Base-by-base conservation (phyloP, 2,329 filamentous ascomycete species). In the Calonectria hongkongensis region DNA sequence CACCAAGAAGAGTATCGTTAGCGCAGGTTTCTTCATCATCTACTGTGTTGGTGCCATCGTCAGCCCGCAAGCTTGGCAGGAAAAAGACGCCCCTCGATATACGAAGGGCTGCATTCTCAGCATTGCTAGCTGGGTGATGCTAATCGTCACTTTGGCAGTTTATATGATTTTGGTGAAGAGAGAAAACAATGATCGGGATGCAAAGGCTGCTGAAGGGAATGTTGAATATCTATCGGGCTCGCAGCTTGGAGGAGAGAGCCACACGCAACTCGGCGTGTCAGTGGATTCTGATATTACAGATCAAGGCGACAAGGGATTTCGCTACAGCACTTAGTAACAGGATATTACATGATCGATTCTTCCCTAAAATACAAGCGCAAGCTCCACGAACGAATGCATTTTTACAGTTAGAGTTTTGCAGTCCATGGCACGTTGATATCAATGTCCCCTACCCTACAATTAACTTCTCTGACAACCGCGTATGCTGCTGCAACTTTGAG, bases 1-100 rank as follows among this genome's bases (percentile, higher is more conserved):
- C 56, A 82, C 81, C 10, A 82, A 82, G 72, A 79, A 78, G 63
- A 74, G 73, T 13, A 72, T 77, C 4, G 80, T 80, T 1, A 79
- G 71, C 27, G 74, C 75, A 2, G 73, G 71, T 0, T 81, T 81
- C 71, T 82, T 81, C 56, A 76, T 81, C 56, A 72, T 71, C 1
- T 81, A 80, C 45, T 79, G 78, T 39, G 71, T 76, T 4, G 81
- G 78, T 2, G 79, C 75, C 45, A 81, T 82, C 18, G 74, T 74
- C 9, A 73, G 71, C 1, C 78, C 80, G 15, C 75, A 78, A 41
- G 72, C 74, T 3, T 81, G 80, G 80, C 64, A 64, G 39, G 58
- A 74, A 27, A 41, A 50, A 4, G 79, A 79, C 39, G 79, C 77
- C 4, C 76, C 76, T 2, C 43, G 72, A 4, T 81, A 80, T 15